A percentile compares a stretch with the other conserved stretches of the same genome.
phyloP scores from a whole-genome alignment of 768 basidiomycete species.

The Fistulinella prunicolor region DNA sequence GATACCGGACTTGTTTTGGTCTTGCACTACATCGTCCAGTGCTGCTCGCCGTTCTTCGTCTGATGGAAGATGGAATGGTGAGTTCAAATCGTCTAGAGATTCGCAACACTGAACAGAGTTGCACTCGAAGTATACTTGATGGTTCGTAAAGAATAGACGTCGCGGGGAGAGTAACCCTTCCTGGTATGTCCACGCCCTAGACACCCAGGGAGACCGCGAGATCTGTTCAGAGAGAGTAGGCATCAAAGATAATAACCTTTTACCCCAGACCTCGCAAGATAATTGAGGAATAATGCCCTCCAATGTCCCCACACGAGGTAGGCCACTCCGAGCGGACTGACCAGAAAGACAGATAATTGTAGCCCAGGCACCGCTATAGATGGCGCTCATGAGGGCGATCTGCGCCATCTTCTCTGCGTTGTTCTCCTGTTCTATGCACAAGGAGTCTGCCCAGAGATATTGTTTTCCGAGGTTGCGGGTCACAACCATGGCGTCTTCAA shows the following conservation, averaged over 20 bases:
- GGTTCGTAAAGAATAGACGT: constrained; percentile 17
- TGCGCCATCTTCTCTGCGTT: constrained; percentile 7
- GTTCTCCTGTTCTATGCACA: constrained; percentile 17
- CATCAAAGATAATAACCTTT: constrained; percentile 10
- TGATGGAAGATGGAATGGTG: constrained; percentile 11
- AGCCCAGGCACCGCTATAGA: constrained; percentile 14
- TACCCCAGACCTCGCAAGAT: constrained; percentile 2
- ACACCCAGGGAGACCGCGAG: constrained; percentile 10
- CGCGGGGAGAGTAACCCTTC: constrained; percentile 18
- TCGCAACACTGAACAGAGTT: constrained; percentile 12
- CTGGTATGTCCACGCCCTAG: constrained; percentile 18
- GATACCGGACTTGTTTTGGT: neutral
- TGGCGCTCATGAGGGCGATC: constrained; percentile 14
- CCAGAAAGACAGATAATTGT: constrained; percentile 14
- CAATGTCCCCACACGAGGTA: constrained; percentile 15
- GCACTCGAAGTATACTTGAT: constrained; percentile 21
- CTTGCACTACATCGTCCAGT: neutral
- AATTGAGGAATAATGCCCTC: constrained; percentile 10
- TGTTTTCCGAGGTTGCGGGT: constrained; percentile 10
- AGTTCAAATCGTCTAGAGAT: constrained; percentile 9
- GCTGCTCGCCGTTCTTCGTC: neutral
- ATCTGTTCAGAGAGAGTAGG: constrained; percentile 6
- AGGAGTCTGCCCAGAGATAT: constrained; percentile 18
- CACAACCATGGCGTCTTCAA: constrained; percentile 18
- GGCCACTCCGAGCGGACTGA: constrained; percentile 2